Base-by-base conservation (phyloP, 768 basidiomycete genomes). In the Phaeotremella fagi region DNA sequence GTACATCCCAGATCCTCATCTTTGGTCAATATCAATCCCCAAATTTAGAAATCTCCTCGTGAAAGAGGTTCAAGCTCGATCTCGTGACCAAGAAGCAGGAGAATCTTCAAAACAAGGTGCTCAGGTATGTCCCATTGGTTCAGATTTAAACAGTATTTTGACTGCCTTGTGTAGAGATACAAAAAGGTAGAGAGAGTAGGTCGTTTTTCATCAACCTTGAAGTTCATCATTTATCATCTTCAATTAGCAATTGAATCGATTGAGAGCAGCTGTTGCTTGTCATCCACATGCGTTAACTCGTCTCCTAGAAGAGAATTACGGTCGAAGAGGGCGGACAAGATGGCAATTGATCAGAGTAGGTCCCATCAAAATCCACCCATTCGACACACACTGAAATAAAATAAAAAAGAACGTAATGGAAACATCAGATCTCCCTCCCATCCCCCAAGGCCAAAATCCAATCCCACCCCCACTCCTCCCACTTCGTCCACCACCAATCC, bases 281-380 rank as follows among this genome's bases (percentile, higher is more conserved):
- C 63, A 68, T 50, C 63, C 61, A 3, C 69, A 71, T 61, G 69
- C 66, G 4, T 42, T 68, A 18, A 12, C 24, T 9, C 48, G 69
- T 23, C 27, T 67, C 26, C 25, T 71, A 4, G 61, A 68, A 37
- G 60, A 61, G 15, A 38, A 37, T 0, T 71, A 68, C 47, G 69
- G 62, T 0, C 63, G 50, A 16, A 50, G 58, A 37, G 65, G 63
- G 16, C n/a, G 36, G 7, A 28, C 50, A 0, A 46, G 65, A 28
- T 62, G 58, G 48, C 43, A 53, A 4, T 27, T 59, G 24, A 35
- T 70, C 20, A 31, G 44, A 22, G 68, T 70, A 41, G 50, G 55
- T 59, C 5, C 23, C 31, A n/a, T 36, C 14, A 22, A 23, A 24
- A 50, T 36, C 37, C 35, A 31, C 33, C 31, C 46, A 7, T 27